Evolutionary conservation across 225 moss, liverwort and hornwort genomes (phyloP), one percentile per base, ranked within the genome.

Genomic region (Ulota crispa): DNA sequence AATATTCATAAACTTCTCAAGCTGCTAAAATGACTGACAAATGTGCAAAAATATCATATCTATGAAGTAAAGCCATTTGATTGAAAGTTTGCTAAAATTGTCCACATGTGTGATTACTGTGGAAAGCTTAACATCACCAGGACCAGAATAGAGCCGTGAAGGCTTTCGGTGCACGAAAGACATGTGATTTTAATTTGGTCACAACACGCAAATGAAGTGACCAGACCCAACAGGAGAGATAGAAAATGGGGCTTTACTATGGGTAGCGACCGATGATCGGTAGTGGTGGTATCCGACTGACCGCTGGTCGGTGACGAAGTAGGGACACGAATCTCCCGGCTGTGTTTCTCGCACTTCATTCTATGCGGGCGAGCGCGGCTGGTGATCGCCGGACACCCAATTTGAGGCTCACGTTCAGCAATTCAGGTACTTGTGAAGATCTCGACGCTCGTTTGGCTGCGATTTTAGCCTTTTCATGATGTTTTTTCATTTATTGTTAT

Each of bases 261-360:
- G 31, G 11, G 2, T 13, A 14, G 18, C 42, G 62, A 80, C 70
- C 62, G 54, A 32, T 50, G 75, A 75, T 8, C 53, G 50, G 9
- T 5, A 4, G 8, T 3, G 1, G 11, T 7, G 23, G 50, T 5
- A 8, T 5, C 1, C 28, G 18, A 42, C 19, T 16, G 74, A 75
- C 81, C 54, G 18, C 10, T 8, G 77, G 72, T 81, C 81, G 66
- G 72, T 3, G 0, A 19, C 6, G 12, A 16, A 32, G 24, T 34
- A 34, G 78, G 43, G 65, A 11, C 78, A 32, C 16, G 59, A 47
- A 26, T 6, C 23, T 10, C 52, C 30, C 68, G 2, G 54, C 72
- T 69, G n/a, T 21, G n/a, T n/a, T n/a, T 52, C 30, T n/a, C 27
- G 62, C 39, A 16, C 52, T 79, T 53, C 68, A 47, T 73, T 83